Evolutionary conservation across 371 early-diverging fungal species (phyloP), one percentile per base, ranked within the genome.

Genomic region (Mucor velutinosus): DNA sequence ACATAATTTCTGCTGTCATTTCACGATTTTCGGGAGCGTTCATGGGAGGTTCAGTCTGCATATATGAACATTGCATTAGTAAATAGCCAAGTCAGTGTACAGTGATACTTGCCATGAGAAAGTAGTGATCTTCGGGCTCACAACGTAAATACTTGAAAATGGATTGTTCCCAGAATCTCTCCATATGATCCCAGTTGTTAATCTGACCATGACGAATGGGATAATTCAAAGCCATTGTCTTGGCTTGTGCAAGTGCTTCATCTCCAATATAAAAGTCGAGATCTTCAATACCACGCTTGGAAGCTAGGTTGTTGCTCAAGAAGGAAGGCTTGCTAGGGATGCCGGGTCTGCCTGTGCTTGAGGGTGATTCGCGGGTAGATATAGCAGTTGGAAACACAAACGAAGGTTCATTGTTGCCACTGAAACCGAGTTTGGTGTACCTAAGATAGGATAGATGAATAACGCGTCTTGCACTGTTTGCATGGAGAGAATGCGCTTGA

Each of bases 341-440:
- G 11, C 88, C 79, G 2, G 90, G 80, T 67, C 82, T 76, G 27
- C 86, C 86, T 23, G 80, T 80, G 7, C 78, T 66, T 7, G 83
- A 70, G 8, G 85, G 81, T 27, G 80, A 82, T 49, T 91, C 92
- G 32, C 88, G 87, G 35, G 92, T 92, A 43, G 94, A 92, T 69
- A 99, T 97, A 55, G 87, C 93, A 0, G 99, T 95, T 7, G 98
- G 98, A 68, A 97, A 94, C 68, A 97, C 94, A 82, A 94, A 96
- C 58, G 95, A 94, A 21, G 99, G 99, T 71, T 94, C 95, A 67
- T 91, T 92, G 86, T 97, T 97, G 29, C 99, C 98, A 64, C 97
- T 95, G 80, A 95, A 99, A 57, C 99, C 99, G 90, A 97, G 92
- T 82, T 99, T 99, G 79, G 99, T 96, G 80, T 95, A 97, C 62